These are phyloP conservation scores for Chaetoscypha palmicola DNA, from an alignment of 2,329 filamentous ascomycete genomes.

Conservation along the genomic window DNA sequence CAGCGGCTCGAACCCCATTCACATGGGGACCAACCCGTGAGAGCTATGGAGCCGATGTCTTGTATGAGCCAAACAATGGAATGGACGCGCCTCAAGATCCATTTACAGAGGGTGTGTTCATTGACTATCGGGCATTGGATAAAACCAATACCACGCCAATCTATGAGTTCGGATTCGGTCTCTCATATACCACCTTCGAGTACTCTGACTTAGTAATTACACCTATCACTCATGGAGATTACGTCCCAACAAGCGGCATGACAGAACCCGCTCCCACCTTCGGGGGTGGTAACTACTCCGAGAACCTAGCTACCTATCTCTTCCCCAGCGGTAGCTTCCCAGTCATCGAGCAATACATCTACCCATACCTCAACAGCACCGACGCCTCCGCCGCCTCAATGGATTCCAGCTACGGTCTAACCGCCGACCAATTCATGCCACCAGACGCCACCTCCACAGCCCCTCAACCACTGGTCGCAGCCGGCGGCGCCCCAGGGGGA, in stretches of 20 bases:
- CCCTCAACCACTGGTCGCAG: slow-evolving; percentile 39
- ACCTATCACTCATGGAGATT: slow-evolving; percentile 17
- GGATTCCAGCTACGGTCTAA: slow-evolving; percentile 27
- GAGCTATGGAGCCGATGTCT: slow-evolving; percentile 37
- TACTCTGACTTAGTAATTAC: slow-evolving; percentile 58
- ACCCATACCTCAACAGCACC: slow-evolving; percentile 49
- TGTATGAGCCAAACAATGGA: slow-evolving; percentile 58
- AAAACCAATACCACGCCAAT: slow-evolving; percentile 54
- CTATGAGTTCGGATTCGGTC: slow-evolving; percentile 75
- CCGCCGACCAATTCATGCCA: slow-evolving; percentile 34
- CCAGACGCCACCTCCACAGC: slow-evolving; percentile 37
- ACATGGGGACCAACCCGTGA: slow-evolving; percentile 62
- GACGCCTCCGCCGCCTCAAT: slow-evolving; percentile 42
- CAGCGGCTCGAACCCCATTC: slow-evolving; percentile 70
- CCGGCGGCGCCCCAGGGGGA: slow-evolving; percentile 47
- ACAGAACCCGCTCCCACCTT: slow-evolving; percentile 58
- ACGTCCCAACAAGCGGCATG: slow-evolving; percentile 49
- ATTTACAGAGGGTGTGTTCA: slow-evolving; percentile 72
- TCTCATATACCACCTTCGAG: slow-evolving; percentile 73
- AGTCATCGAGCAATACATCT: slow-evolving; percentile 44
- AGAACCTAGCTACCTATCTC: slow-evolving; percentile 55
- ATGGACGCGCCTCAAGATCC: slow-evolving; percentile 59
- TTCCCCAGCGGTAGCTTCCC: slow-evolving; percentile 54
- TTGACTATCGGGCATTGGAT: slow-evolving; percentile 76
- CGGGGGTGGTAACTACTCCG: slow-evolving; percentile 56